A percentile compares a stretch with the other conserved stretches of the same genome.
Evolutionary conservation across 768 basidiomycete genomes (phyloP).

Genomic region (Calvatia gigantea): DNA sequence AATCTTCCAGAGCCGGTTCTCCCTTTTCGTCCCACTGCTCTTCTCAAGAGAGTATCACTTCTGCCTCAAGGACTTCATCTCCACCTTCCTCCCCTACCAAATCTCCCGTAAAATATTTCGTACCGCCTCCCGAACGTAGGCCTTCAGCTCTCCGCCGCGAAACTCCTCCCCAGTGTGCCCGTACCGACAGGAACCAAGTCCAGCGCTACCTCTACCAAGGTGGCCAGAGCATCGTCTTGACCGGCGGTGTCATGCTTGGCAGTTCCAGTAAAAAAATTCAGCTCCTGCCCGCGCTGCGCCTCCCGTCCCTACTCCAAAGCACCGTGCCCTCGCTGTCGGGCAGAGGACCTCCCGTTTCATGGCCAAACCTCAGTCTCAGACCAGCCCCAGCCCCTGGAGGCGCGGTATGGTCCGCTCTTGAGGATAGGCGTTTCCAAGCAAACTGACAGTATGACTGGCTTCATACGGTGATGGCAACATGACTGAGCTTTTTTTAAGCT

Average conservation of each 20-base stretch:
- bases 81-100: conserved; percentile 20
- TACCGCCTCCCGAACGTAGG: background rate
- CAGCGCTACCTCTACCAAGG: conserved; percentile 39
- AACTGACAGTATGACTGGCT: background rate
- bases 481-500: background rate
- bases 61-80: conserved; percentile 27
- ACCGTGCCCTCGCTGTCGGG: background rate
- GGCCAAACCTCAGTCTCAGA: background rate
- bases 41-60: conserved; percentile 28
- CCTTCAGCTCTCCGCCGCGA: conserved; percentile 5
- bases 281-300: background rate
- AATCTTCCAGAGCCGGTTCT: conserved; percentile 36
- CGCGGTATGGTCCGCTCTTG: background rate
- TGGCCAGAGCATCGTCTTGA: conserved; percentile 39
- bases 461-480: background rate
- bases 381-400: background rate
- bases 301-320: background rate
- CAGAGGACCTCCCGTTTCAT: background rate
- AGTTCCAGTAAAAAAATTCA: conserved; percentile 5
- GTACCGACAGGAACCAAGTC: conserved; percentile 23
- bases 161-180: conserved; percentile 17
- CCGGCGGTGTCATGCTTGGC: conserved; percentile 44
- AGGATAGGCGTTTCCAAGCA: background rate
- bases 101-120: conserved; percentile 7
- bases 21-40: conserved; percentile 34